Evolutionary conservation across 2,329 filamentous ascomycete species (phyloP), one percentile per base, ranked within the genome.

Genomic region (Aspergillus ruber): DNA sequence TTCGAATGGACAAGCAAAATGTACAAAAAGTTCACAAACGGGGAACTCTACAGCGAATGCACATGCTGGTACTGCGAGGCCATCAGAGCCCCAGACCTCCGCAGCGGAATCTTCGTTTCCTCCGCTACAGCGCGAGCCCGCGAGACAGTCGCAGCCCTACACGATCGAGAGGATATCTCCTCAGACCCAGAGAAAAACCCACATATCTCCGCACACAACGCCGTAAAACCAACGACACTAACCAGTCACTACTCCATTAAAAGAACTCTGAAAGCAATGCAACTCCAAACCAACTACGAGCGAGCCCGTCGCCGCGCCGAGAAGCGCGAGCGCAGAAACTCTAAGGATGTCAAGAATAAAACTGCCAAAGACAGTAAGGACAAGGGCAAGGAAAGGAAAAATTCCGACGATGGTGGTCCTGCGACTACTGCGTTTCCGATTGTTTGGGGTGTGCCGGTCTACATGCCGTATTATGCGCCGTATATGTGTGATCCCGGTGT

Each of bases 161-260:
- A 74, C 46, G 65, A 72, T 25, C 57, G 64, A 4, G 44, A 55
- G 8, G 58, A 63, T 20, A 61, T 79, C 0, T 76, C 80, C 0
- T 68, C 70, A 3, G 65, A 78, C 47, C 70, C 75, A 2, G 70
- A 78, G 43, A 79, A 77, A 45, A 81, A 79, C 17, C 78, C 83
- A 0, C 87, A 91, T 61, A 84, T 91, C 52, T 87, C 83, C 0
- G 76, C 84, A 0, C 87, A 91, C 71, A 88, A 83, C 57, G 78
- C 85, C 1, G 80, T 89, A 6, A 29, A 3, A 10, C 40, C 40
- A 15, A 27, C 7, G 13, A 17, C 12, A 7, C n/a, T n/a, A 3
- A 9, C 12, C 2, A 9, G 17, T 8, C 13, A 17, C 10, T 8
- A 13, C 42, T 13, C 27, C n/a, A 13, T 8, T 50, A 6, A 58